Conservation (phyloP, 257 asterid genomes). For the Cynanchum wilfordii region DNA sequence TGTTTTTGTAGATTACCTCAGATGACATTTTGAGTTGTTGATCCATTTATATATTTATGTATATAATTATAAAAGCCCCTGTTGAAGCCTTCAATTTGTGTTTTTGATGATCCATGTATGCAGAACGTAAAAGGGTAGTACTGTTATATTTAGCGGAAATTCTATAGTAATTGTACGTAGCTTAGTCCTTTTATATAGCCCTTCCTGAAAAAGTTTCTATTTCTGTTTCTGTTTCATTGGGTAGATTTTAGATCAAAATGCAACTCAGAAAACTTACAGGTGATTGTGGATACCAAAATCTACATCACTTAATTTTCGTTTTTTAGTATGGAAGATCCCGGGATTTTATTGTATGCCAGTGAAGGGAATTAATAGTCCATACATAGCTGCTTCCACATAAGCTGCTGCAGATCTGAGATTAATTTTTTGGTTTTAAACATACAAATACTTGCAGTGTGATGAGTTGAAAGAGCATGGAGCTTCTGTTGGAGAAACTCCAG, state of each 20-base stretch:
- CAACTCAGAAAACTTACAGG: not conserved
- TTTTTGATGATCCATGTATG: too few relatives aligned
- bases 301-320: not conserved
- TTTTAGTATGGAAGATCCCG: not conserved
- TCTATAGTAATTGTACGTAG: not conserved
- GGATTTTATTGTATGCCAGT: not conserved
- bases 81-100: too few relatives aligned
- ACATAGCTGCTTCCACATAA: not conserved
- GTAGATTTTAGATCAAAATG: not conserved
- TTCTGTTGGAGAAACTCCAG: slow-evolving; percentile 72
- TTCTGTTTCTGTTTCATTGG: not conserved
- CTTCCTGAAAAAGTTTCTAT: not conserved
- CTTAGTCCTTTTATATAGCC: not conserved
- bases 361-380: not conserved
- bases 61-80: too few relatives aligned
- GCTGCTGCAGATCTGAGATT: not conserved
- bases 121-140: not conserved
- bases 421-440: not conserved
- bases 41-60: not conserved
- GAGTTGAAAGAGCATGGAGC: slow-evolving; percentile 92
- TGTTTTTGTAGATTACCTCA: not conserved
- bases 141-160: not conserved
- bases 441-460: slow-evolving; percentile 59
- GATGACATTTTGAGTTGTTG: not conserved
- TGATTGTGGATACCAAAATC: not conserved